A percentile compares a stretch with the other conserved stretches of the same genome.
phyloP scores from a whole-genome alignment of 2,329 filamentous ascomycete species.

The Pseudogymnoascus sp. region DNA sequence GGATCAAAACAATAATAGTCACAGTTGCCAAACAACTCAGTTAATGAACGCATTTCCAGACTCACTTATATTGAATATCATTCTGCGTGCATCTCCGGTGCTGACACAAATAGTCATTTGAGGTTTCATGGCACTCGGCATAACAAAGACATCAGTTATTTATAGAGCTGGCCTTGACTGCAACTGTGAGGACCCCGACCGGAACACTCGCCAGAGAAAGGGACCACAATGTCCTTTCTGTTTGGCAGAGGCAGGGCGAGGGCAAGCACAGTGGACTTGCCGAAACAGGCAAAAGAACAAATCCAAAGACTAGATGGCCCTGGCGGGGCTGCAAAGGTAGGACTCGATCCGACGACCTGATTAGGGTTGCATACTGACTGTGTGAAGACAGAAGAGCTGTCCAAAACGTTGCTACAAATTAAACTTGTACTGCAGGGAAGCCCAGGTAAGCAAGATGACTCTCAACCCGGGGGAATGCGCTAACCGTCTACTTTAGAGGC shows the following conservation, averaged over 20 bases:
- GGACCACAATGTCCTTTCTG: slow-evolving; percentile 55
- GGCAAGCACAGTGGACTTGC: slow-evolving; percentile 50
- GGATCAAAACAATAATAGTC: slow-evolving; percentile 5
- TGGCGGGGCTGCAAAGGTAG: slow-evolving; percentile 46
- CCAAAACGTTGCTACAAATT: slow-evolving; percentile 80
- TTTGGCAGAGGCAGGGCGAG: slow-evolving; percentile 53
- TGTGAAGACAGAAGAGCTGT: slow-evolving; percentile 72
- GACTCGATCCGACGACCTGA: slow-evolving; percentile 11
- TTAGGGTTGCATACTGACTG: slow-evolving; percentile 4
- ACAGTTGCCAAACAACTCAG: background rate
- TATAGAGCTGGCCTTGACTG: slow-evolving; percentile 2
- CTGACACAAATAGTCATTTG: background rate
- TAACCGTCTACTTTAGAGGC: slow-evolving; percentile 48
- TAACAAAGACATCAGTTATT: slow-evolving; percentile 6
- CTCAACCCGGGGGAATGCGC: background rate
- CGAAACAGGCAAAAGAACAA: slow-evolving; percentile 49
- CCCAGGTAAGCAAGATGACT: slow-evolving; percentile 52
- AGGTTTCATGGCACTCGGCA: background rate
- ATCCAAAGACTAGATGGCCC: slow-evolving; percentile 52
- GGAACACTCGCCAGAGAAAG: background rate
- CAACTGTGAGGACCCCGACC: background rate
- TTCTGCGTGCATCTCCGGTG: background rate
- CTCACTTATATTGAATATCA: background rate
- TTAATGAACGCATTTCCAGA: background rate
- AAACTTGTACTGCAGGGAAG: slow-evolving; percentile 90